phyloP scores from a whole-genome alignment of 345 rosid species.

The Brassica rapa region DNA sequence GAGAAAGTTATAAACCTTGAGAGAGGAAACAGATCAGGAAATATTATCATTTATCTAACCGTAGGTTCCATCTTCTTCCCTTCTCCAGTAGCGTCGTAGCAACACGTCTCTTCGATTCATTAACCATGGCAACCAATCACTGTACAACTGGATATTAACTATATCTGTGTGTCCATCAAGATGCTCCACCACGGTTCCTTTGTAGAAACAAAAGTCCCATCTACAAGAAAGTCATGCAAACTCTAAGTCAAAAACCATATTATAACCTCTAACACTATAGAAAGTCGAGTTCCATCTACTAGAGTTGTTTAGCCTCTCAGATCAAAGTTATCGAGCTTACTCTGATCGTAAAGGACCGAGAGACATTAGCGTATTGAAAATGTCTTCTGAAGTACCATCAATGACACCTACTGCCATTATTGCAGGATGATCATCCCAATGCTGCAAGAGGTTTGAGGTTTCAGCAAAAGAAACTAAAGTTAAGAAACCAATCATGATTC shows the following conservation, averaged over 20 bases:
- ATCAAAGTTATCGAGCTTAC: slow-evolving; percentile 49
- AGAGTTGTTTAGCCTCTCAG: neutral
- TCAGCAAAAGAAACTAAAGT: neutral
- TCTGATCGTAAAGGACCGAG: slow-evolving; percentile 84
- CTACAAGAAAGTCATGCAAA: slow-evolving; percentile 46
- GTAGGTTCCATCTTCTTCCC: slow-evolving; percentile 94
- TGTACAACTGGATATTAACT: slow-evolving; percentile 60
- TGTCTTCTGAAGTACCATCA: slow-evolving; percentile 79
- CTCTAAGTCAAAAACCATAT: neutral
- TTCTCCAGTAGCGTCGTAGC: slow-evolving; percentile 90
- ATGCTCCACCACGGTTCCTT: slow-evolving; percentile 77
- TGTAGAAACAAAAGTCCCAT: slow-evolving; percentile 87
- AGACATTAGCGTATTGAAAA: slow-evolving; percentile 77
- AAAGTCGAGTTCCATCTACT: neutral
- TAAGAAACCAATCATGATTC: neutral
- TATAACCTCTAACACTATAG: neutral
- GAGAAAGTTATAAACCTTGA: slow-evolving; percentile 18
- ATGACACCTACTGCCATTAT: slow-evolving; percentile 93
- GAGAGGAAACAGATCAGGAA: neutral
- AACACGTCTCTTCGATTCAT: slow-evolving; percentile 81
- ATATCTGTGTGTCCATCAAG: slow-evolving; percentile 94
- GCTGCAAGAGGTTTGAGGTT: slow-evolving; percentile 46
- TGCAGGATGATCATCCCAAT: slow-evolving; percentile 92
- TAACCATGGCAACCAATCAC: slow-evolving; percentile 87
- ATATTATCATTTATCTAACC: slow-evolving; percentile 48